phyloP scores from a whole-genome alignment of 2,329 filamentous ascomycete species.

The Beauveria pseudobassiana region DNA sequence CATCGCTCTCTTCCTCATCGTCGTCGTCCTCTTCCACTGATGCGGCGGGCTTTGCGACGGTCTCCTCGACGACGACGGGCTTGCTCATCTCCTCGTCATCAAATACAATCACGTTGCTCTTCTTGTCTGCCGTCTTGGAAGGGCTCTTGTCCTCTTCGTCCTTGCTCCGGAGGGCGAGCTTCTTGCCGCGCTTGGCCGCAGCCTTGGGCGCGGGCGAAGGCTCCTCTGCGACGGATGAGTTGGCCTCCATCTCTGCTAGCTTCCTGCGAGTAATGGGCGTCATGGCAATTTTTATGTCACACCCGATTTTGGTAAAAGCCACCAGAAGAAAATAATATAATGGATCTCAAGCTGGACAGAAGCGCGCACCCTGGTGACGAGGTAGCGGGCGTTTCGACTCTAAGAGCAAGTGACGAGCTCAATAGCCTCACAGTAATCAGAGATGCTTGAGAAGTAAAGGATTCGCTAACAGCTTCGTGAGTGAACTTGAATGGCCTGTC shows the following conservation, averaged over 20 bases:
- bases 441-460: too few species aligned
- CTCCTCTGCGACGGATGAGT: constrained; percentile 15
- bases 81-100: constrained; percentile 25
- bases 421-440: not conserved
- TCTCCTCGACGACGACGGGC: constrained; percentile 11
- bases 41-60: constrained; percentile 11
- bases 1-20: constrained; percentile 38
- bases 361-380: not conserved
- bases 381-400: not conserved
- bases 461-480: not conserved
- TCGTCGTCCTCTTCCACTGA: constrained; percentile 28
- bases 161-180: constrained; percentile 29
- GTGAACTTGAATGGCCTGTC: not conserved
- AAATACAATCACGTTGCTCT: constrained; percentile 26
- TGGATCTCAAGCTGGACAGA: not conserved
- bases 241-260: constrained; percentile 10
- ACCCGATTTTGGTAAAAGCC: not conserved
- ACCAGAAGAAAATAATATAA: not conserved
- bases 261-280: constrained; percentile 9
- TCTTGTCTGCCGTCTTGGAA: not conserved
- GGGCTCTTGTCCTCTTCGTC: constrained; percentile 3
- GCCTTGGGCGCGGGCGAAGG: constrained; percentile 5
- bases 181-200: constrained; percentile 19
- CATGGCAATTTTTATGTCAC: not conserved
- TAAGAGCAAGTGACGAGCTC: not conserved